These are phyloP conservation scores for Diaporthe caulivora DNA, from an alignment of 2,329 filamentous ascomycete genomes.

Conservation along the genomic window DNA sequence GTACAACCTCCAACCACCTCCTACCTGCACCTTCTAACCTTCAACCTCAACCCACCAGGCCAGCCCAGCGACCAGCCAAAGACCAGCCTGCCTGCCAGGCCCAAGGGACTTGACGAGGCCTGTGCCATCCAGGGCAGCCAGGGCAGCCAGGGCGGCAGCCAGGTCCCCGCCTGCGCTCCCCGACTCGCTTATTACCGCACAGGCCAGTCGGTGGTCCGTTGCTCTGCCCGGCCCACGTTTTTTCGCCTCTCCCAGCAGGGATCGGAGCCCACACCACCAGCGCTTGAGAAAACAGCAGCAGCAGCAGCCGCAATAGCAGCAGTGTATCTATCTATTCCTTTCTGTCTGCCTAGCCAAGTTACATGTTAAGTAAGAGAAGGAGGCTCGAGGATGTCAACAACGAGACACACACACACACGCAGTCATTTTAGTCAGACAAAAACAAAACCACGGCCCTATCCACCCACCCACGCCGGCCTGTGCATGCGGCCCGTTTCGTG, in stretches of 20 bases:
- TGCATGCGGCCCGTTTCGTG: constrained; percentile 3
- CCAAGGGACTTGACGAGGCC: not conserved
- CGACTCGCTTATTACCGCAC: constrained; percentile 23
- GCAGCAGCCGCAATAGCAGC: too few relatives aligned
- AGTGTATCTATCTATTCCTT: too few relatives aligned
- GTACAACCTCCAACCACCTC: too few relatives aligned
- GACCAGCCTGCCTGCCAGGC: too few relatives aligned
- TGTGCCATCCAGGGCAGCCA: constrained; percentile 4
- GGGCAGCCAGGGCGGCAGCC: too few relatives aligned
- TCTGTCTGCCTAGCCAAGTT: too few relatives aligned
- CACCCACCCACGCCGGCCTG: not conserved
- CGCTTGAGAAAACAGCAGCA: not conserved
- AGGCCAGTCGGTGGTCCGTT: not conserved
- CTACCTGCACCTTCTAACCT: not conserved
- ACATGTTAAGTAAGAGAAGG: too few relatives aligned
- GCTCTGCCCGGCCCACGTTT: constrained; percentile 2
- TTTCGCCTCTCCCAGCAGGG: not conserved
- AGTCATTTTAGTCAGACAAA: too few relatives aligned
- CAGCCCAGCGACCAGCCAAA: too few relatives aligned
- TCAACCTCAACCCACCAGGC: too few relatives aligned
- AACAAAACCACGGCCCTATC: not conserved
- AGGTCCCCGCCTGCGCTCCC: not conserved
- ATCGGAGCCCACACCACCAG: not conserved
- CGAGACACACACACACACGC: too few relatives aligned
- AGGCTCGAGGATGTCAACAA: too few relatives aligned